Evolutionary conservation across 1,284 basidiomycete species (phyloP), one percentile per base, ranked within the genome.

Genomic region (Farysia itapuensis): DNA sequence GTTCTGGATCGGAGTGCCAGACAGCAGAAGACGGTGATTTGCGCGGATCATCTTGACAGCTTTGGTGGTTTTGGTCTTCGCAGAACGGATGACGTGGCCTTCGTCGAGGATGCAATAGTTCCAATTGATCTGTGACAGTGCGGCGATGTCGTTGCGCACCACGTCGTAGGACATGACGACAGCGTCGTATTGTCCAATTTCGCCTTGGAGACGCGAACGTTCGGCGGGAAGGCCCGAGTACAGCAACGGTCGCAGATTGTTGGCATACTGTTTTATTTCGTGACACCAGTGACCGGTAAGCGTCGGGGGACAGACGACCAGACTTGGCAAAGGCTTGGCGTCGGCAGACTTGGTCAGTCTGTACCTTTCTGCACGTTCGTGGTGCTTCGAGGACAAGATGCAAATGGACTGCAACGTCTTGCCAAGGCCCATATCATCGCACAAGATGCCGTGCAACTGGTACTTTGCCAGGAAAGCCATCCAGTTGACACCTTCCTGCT

Each of bases 401-500:
- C 92, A 95, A 68, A 99, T 98, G 0, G 94, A 95, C 78, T 99
- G 95, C 13, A 98, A 80, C 1, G 93, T 97, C 81, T 99, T 99
- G 21, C 95, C 95, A 6, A 99, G 84, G 59, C 95, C 95, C 94
- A 98, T 98, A 90, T 93, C 94, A 75, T 99, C 95, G 77, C 95
- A 99, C 22, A 99, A 85, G 66, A 98, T 91, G 16, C 95, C 95
- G 77, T 99, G 95, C 5, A 99, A 79, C 76, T 98, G 95, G 40
- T 74, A 75, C 39, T 72, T 72, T 22, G 92, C 89, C 31, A 99
- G 81, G 81, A 99, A 99, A 0, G 95, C 95, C 35, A 99, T 82
- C 95, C 95, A 99, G 77, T 92, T 97, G 66, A 99, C 90, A 33
- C 95, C 95, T 54, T 99, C 95, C 77, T 90, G 89, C 78, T 99